Evolutionary conservation across 768 basidiomycete genomes (phyloP), one percentile per base, ranked within the genome.

Genomic region (Agaricus sinodeliciosus): DNA sequence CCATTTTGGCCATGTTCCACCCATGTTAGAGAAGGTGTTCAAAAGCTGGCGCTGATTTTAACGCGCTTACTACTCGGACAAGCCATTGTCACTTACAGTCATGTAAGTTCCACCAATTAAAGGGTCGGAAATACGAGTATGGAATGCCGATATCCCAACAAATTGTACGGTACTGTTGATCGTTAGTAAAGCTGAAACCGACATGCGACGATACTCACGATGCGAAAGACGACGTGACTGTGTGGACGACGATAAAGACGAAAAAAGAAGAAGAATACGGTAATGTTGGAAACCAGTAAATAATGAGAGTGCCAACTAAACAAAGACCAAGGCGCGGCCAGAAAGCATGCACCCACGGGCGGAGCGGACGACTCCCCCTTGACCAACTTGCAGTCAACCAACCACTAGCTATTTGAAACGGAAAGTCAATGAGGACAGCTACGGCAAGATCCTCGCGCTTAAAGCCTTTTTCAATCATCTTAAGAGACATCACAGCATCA

Each of bases 71-170:
- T 41, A 11, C 22, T 16, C 25, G 43, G 27, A 28, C 15, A 28
- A 45, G 39, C 34, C n/a, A 19, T 13, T 25, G n/a, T 9, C 27
- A 70, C 83, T 57, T 61, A 94, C 94, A 11, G 96, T 99, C 96
- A 99, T 99, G 68, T 99, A 99, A 0, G 96, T 99, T 47, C 96
- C 96, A 26, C 96, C 96, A 49, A 99, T 96, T 11, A 96, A 63
- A 0, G 96, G 96, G 64, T 99, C 96, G 0, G 96, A 93, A 35
- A 99, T 85, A 49, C 88, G 82, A 3, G 94, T 97, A 62, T 98
- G 96, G 78, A 98, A 99, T 3, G 96, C 96, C n/a, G 94, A 91
- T 56, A 98, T 93, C 8, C 96, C 94, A 16, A 97, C 95, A 63
- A 98, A 99, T 67, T 99, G 95, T n/a, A 98, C 85, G 4, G 95